Conservation (phyloP, 2,329 filamentous ascomycete genomes). For the Monosporascus sp. region DNA sequence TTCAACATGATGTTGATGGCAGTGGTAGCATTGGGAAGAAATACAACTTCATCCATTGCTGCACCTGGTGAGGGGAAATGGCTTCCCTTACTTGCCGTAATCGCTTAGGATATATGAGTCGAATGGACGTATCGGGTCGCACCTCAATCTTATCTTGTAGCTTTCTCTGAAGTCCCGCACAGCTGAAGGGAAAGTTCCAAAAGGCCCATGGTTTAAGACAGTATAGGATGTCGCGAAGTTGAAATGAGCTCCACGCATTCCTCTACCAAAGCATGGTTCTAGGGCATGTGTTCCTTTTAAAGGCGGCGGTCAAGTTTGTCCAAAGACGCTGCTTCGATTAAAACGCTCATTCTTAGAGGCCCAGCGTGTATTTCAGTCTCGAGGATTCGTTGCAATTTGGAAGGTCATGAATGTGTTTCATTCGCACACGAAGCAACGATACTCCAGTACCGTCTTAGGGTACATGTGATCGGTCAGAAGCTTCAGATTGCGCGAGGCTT, state of each 20-base stretch:
- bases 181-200: slow-evolving; percentile 56
- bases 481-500: no score
- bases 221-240: slow-evolving; percentile 25
- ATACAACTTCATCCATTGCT: slow-evolving; percentile 54
- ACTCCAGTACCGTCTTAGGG: no score
- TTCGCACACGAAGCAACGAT: no score
- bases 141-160: slow-evolving; percentile 54
- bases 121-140: slow-evolving; percentile 60
- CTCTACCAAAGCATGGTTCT: slow-evolving; percentile 15
- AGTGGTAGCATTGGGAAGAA: slow-evolving; percentile 67
- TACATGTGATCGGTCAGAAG: no score
- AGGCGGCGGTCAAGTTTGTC: neutral
- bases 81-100: slow-evolving; percentile 53
- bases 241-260: slow-evolving; percentile 27
- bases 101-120: slow-evolving; percentile 49
- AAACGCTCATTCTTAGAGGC: neutral
- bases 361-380: no score
- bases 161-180: slow-evolving; percentile 47
- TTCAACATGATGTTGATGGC: slow-evolving; percentile 62
- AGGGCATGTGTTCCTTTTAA: neutral
- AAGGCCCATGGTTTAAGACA: slow-evolving; percentile 49
- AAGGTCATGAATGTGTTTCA: no score
- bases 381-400: no score
- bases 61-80: slow-evolving; percentile 56
- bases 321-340: neutral